Evolutionary conservation across 371 early-diverging fungal species (phyloP), one percentile per base, ranked within the genome.

Genomic region (Lichtheimia corymbifera): DNA sequence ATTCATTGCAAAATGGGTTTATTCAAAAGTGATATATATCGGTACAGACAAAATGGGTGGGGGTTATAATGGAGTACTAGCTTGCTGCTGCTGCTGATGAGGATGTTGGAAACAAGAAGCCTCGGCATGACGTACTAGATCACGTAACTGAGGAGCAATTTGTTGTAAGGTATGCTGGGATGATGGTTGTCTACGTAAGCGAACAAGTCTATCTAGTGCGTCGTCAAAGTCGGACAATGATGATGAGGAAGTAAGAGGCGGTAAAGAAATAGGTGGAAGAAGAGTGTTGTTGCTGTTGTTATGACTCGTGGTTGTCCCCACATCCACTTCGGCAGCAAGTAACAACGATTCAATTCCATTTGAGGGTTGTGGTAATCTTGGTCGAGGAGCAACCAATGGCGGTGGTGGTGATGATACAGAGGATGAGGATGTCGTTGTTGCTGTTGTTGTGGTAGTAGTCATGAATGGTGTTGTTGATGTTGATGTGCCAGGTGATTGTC

Each of bases 221-320:
- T 50, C 56, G 25, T 65, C 65, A 35, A 65, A 65, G 15, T 65
- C 65, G n/a, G 55, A 41, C 18, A 65, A 41, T 11, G 62, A 27
- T 3, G 54, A 28, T 4, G 22, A 27, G 5, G 54, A 28, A 11
- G 22, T 28, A 5, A 60, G 27, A 13, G 65, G 53, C 18, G 64
- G 58, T 47, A 59, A 50, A 53, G 64, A 51, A 12, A 63, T 63
- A 27, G 63, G 63, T 14, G 63, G 63, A 30, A 63, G 47, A 17
- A 22, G 47, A 47, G 35, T 35, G 11, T 9, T 35, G 11, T 35
- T 35, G 2, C 35, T 35, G 9, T 11, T 28, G 28, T 4, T 35
- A 35, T 9, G 5, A 11, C 9, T 35, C 9, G 35, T 35, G 5
- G 35, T 35, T 9, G 35, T 35, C 9, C 9, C 35, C 47, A 18